These are phyloP conservation scores for Blastobotrys robertii DNA, from an alignment of 805 yeast species.

Conservation along the genomic window DNA sequence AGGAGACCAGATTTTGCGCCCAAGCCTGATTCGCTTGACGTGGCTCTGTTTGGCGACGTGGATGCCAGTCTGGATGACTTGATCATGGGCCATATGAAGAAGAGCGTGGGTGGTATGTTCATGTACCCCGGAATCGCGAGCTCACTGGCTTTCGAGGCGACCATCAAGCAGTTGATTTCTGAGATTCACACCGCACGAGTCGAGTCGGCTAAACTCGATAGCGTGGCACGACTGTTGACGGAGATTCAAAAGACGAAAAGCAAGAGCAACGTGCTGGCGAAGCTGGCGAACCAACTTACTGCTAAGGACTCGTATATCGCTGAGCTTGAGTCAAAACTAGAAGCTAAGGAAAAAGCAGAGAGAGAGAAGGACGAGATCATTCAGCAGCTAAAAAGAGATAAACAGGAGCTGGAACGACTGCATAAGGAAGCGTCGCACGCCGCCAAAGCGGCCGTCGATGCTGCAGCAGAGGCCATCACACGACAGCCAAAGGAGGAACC, in stretches of 20 bases:
- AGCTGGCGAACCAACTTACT: constrained; percentile 8
- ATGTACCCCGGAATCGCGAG: constrained; percentile 24
- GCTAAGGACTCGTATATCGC: constrained; percentile 10
- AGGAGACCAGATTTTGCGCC: not conserved
- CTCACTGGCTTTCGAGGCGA: constrained; percentile 25
- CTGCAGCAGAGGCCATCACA: not conserved
- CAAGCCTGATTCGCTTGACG: constrained; percentile 17
- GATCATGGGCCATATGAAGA: constrained; percentile 26
- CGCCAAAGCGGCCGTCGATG: constrained; percentile 1
- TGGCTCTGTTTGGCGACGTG: constrained; percentile 28
- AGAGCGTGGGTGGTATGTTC: constrained; percentile 27
- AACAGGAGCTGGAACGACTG: constrained; percentile 5
- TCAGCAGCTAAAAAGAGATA: not conserved
- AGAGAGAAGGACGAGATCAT: not conserved
- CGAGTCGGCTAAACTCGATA: constrained; percentile 27
- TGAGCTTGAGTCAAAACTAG: constrained; percentile 11
- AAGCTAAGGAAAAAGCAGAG: constrained; percentile 1
- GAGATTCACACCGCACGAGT: constrained; percentile 26
- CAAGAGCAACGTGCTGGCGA: constrained; percentile 7
- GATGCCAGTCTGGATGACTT: constrained; percentile 26
- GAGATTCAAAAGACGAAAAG: constrained; percentile 22
- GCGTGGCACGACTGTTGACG: constrained; percentile 21
- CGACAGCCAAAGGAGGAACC: not conserved
- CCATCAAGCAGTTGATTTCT: constrained; percentile 26
- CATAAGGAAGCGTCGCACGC: constrained; percentile 1